A percentile compares a stretch with the other conserved stretches of the same genome.
Conservation (phyloP, 1,284 basidiomycete genomes). For the Phlebopus sp. region DNA sequence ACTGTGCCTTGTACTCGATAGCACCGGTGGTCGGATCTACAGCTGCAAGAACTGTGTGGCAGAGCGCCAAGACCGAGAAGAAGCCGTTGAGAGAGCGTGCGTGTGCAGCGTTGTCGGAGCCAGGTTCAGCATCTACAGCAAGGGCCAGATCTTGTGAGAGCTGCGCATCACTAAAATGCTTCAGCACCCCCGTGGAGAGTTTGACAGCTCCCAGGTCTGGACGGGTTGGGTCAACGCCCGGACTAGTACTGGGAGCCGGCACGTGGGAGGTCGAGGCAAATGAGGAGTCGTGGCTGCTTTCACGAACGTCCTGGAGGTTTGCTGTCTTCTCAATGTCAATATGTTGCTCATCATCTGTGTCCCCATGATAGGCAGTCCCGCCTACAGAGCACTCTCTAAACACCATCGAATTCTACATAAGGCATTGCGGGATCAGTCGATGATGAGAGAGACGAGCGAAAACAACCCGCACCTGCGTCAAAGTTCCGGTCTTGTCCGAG, state of each 20-base stretch:
- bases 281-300: slow-evolving; percentile 25
- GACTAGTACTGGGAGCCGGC: slow-evolving; percentile 4
- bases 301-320: slow-evolving; percentile 4
- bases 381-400: slow-evolving; percentile 93
- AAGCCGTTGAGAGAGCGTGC: slow-evolving; percentile 82
- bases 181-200: slow-evolving; percentile 42
- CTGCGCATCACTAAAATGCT: slow-evolving; percentile 56
- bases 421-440: neutral
- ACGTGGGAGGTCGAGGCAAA: slow-evolving; percentile 27
- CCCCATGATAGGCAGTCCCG: slow-evolving; percentile 77
- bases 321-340: slow-evolving; percentile 17
- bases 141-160: slow-evolving; percentile 50
- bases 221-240: slow-evolving; percentile 20
- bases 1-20: slow-evolving; percentile 94
- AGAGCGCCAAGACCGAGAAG: slow-evolving; percentile 91
- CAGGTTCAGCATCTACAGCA: slow-evolving; percentile 47
- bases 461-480: slow-evolving; percentile 67
- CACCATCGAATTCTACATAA: slow-evolving; percentile 85
- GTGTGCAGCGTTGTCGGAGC: slow-evolving; percentile 61
- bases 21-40: slow-evolving; percentile 67
- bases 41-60: slow-evolving; percentile 91
- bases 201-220: slow-evolving; percentile 30
- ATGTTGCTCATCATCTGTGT: slow-evolving; percentile 39
- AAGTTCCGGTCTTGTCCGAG: slow-evolving; percentile 96
- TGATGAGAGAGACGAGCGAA: neutral